phyloP scores from a whole-genome alignment of 192 early-diverging fungal genomes.

The Endogone sp. region DNA sequence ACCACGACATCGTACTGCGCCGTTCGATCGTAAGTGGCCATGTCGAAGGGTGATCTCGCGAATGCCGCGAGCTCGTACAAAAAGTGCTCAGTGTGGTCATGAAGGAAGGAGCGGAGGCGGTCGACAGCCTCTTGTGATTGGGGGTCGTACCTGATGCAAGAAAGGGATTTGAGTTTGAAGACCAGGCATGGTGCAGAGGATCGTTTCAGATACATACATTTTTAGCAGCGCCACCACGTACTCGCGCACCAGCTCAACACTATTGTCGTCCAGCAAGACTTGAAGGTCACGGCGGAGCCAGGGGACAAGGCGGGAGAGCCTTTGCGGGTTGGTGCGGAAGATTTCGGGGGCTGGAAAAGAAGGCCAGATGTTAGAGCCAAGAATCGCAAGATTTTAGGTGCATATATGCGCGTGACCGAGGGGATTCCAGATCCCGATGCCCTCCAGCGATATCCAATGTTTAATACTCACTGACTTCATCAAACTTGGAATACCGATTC shows the following conservation, averaged over 20 bases:
- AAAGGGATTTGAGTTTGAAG: background rate
- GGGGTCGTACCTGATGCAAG: conserved; percentile 10
- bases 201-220: background rate
- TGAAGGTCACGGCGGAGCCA: conserved; percentile 26
- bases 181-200: background rate
- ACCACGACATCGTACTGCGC: conserved; percentile 18
- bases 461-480: conserved; percentile 11
- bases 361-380: background rate
- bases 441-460: background rate
- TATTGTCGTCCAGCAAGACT: conserved; percentile 11
- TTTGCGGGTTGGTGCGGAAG: conserved; percentile 18
- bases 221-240: conserved; percentile 24
- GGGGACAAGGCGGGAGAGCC: conserved; percentile 19
- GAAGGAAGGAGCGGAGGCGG: conserved; percentile 18
- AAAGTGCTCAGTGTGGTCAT: conserved; percentile 26
- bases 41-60: conserved; percentile 25
- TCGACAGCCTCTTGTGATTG: conserved; percentile 25
- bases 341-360: conserved; percentile 12
- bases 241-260: conserved; percentile 24
- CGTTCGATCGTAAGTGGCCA: conserved; percentile 17
- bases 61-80: conserved; percentile 24
- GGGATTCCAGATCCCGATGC: no score
- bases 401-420: no score
- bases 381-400: no score
- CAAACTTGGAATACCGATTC: conserved; percentile 21